phyloP scores from a whole-genome alignment of 2,329 filamentous ascomycete genomes.

The Lachnellula subtilissima region DNA sequence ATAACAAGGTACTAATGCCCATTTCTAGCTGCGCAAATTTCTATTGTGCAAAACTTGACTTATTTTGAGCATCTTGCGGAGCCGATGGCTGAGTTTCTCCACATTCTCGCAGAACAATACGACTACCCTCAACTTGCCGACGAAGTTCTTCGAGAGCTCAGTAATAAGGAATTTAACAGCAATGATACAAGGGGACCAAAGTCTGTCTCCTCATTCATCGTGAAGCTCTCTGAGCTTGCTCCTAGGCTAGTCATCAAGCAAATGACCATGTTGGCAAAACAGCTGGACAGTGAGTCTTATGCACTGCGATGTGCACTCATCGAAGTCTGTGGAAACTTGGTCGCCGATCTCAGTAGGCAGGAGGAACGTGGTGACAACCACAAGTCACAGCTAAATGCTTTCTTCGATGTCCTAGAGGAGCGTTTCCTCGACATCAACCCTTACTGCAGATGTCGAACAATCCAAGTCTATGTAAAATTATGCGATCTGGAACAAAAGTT shows the following conservation, averaged over 20 bases:
- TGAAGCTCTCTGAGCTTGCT: conserved; percentile 86
- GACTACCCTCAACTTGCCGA: conserved; percentile 94
- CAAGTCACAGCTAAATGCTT: conserved; percentile 92
- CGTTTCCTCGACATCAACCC: conserved; percentile 95
- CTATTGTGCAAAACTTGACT: conserved; percentile 93
- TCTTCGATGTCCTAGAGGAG: conserved; percentile 95
- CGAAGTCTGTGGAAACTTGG: conserved; percentile 94
- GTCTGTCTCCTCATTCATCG: conserved; percentile 89
- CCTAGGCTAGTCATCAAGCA: conserved; percentile 94
- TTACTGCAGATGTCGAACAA: conserved; percentile 84
- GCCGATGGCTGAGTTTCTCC: conserved; percentile 96
- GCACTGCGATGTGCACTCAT: conserved; percentile 90
- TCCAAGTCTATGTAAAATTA: conserved; percentile 88
- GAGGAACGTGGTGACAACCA: conserved; percentile 89
- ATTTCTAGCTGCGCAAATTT: conserved; percentile 79
- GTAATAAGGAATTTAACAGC: conserved; percentile 96
- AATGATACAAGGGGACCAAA: conserved; percentile 95
- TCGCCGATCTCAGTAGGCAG: conserved; percentile 82
- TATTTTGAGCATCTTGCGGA: conserved; percentile 99
- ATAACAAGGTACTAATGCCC: conserved; percentile 30
- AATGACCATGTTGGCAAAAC: conserved; percentile 90
- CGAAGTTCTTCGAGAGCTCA: conserved; percentile 88
- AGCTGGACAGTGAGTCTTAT: conserved; percentile 96
- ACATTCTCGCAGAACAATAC: conserved; percentile 94
- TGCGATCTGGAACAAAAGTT: conserved; percentile 97